A percentile compares a stretch with the other conserved stretches of the same genome.
These are phyloP conservation scores for Taphrina populina DNA, from an alignment of 1,139 yeast genomes.

Conservation along the genomic window DNA sequence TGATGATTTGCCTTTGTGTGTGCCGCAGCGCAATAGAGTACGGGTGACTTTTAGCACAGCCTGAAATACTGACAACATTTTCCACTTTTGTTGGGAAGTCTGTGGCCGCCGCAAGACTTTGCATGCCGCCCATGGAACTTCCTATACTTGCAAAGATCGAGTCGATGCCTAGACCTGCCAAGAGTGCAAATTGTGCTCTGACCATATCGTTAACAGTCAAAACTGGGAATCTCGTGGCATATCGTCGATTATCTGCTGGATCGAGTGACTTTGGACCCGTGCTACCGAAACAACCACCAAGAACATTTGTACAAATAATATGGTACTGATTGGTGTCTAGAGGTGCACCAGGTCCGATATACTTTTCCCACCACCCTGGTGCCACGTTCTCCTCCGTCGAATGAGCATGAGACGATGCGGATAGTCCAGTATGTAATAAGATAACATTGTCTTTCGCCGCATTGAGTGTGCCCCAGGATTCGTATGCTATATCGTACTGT, in stretches of 20 bases:
- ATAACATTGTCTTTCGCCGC: slow-evolving; percentile 65
- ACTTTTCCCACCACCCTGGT: slow-evolving; percentile 95
- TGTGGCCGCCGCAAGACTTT: slow-evolving; percentile 79
- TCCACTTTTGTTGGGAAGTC: slow-evolving; percentile 59
- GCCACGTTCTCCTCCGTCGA: slow-evolving; percentile 68
- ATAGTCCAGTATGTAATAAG: slow-evolving; percentile 81
- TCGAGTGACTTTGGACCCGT: slow-evolving; percentile 87
- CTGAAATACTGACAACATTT: slow-evolving; percentile 73
- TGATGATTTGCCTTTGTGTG: slow-evolving; percentile 85
- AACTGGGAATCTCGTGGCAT: slow-evolving; percentile 87
- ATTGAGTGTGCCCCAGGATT: slow-evolving; percentile 81
- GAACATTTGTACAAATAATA: slow-evolving; percentile 81
- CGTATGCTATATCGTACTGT: slow-evolving; percentile 78
- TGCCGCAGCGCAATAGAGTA: slow-evolving; percentile 91
- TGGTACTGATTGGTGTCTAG: slow-evolving; percentile 79
- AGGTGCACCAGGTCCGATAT: slow-evolving; percentile 79
- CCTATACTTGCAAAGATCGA: slow-evolving; percentile 80
- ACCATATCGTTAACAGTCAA: slow-evolving; percentile 86
- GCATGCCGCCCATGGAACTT: slow-evolving; percentile 98
- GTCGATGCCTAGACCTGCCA: slow-evolving; percentile 61
- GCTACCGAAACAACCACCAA: slow-evolving; percentile 93
- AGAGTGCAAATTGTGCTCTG: slow-evolving; percentile 74
- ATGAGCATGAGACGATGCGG: slow-evolving; percentile 93
- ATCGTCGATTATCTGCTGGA: slow-evolving; percentile 67
- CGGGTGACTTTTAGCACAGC: slow-evolving; percentile 93